phyloP scores from a whole-genome alignment of 2,329 filamentous ascomycete genomes.

The Aulographum hederae region DNA sequence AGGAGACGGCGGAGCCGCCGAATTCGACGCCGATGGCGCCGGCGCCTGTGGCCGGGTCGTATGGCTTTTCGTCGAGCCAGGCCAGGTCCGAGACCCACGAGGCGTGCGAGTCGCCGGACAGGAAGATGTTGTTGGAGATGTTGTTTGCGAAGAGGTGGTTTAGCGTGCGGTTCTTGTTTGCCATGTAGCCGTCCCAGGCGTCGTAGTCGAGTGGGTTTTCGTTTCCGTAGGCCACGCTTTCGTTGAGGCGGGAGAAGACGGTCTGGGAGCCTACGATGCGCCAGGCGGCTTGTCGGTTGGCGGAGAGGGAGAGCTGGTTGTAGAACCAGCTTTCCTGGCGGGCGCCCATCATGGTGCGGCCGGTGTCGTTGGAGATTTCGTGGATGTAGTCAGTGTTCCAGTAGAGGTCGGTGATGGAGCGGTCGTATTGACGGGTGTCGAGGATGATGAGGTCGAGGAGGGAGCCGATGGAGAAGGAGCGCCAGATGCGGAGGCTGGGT shows the following conservation, averaged over 20 bases:
- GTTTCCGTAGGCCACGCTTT: constrained; percentile 24
- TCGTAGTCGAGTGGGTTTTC: constrained; percentile 31
- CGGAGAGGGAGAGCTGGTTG: constrained; percentile 16
- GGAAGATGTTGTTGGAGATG: constrained; percentile 55
- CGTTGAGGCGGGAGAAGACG: constrained; percentile 42
- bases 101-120: constrained; percentile 52
- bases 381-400: constrained; percentile 4
- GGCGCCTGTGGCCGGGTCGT: constrained; percentile 19
- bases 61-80: constrained; percentile 23
- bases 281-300: constrained; percentile 37
- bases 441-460: constrained; percentile 51
- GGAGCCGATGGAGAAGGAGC: constrained; percentile 45
- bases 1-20: constrained; percentile 48
- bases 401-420: constrained; percentile 37
- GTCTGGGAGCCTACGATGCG: constrained; percentile 49
- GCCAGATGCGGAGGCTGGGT: constrained; percentile 50
- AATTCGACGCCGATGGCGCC: constrained; percentile 29
- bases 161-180: constrained; percentile 55
- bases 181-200: constrained; percentile 46
- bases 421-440: constrained; percentile 51
- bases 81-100: constrained; percentile 35
- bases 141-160: constrained; percentile 46
- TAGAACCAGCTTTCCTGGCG: constrained; percentile 33
- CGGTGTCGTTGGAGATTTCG: constrained; percentile 5
- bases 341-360: constrained; percentile 4